Evolutionary conservation across 768 basidiomycete genomes (phyloP), one percentile per base, ranked within the genome.

Genomic region (Boletellus emodensis): DNA sequence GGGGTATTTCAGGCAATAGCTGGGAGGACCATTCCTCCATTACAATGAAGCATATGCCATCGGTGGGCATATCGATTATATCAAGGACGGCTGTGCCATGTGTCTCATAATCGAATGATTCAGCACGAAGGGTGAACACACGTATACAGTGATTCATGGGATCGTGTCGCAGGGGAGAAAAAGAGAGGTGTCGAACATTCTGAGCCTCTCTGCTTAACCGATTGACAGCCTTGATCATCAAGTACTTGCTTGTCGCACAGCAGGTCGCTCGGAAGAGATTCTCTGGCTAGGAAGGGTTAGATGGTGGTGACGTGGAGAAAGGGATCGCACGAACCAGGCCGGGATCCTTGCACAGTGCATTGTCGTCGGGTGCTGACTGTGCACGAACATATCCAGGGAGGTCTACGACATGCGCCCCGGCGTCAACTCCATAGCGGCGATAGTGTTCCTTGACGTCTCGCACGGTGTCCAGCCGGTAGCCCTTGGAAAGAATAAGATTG

Each of bases 1-100:
- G 77, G 6, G 83, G 81, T 22, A 71, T 66, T 33, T 72, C 69
- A 13, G 75, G 68, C 20, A 84, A 71, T 18, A 87, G 69, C 48
- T 83, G 77, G 11, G 85, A 73, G 13, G 82, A 83, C 87, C 87
- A 90, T 66, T 87, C 79, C 61, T 89, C 87, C 85, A 87, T 88
- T 22, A 89, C 81, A 49, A 90, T 81, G 59, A 90, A 83, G 13
- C 73, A 81, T 34, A 85, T 61, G 43, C 71, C 63, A 51, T 85
- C 83, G 10, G 71, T 60, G 3, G 70, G 63, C 18, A 79, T 69
- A 55, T 80, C 76, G 44, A 90, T 76, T 17, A 86, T 64, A 59
- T 83, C 84, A 28, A 86, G 63, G 17, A 90, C 73, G 35, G 87
- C 87, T 90, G 60, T 14, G 41, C 20, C 30, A 18, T 52, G 47